phyloP scores from a whole-genome alignment of 179 eudicot species.

The Camellia oleifera region DNA sequence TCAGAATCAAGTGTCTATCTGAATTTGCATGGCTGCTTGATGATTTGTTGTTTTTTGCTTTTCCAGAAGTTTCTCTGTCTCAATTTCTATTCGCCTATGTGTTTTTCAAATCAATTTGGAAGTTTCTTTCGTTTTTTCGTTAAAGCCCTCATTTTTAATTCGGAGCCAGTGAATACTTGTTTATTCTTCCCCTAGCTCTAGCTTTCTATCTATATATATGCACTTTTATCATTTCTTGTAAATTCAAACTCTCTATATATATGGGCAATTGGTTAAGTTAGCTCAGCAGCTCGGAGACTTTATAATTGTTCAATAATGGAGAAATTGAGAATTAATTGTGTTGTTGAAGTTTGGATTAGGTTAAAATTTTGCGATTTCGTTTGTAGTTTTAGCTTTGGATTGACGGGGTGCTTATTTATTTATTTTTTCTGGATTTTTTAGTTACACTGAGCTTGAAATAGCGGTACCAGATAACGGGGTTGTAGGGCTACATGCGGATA shows the following conservation, averaged over 20 bases:
- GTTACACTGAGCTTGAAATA: slow-evolving; percentile 85
- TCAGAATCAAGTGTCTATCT: not conserved
- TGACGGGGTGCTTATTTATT: not conserved
- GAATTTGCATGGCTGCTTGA: not conserved
- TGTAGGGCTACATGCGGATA: slow-evolving; percentile 91
- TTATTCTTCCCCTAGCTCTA: slow-evolving; percentile 1
- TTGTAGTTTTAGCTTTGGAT: not conserved
- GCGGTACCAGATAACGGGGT: slow-evolving; percentile 79
- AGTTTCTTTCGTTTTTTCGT: not conserved
- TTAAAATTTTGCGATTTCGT: not conserved
- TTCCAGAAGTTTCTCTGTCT: not conserved
- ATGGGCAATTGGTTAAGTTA: not conserved
- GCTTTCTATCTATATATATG: not conserved
- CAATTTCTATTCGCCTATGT: not conserved
- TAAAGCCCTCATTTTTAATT: not conserved
- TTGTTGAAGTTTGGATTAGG: not conserved
- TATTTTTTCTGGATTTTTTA: slow-evolving; percentile 20
- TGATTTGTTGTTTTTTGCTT: not conserved
- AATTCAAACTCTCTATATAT: not conserved
- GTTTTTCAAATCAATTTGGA: not conserved
- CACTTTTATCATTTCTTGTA: not conserved
- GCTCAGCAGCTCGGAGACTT: not conserved
- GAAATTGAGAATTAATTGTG: not conserved
- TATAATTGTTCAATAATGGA: not conserved
- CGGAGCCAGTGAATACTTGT: not conserved